A percentile compares a stretch with the other conserved stretches of the same genome.
These are phyloP conservation scores for Pezicula carpinea DNA, from an alignment of 2,329 filamentous ascomycete species.

Conservation along the genomic window DNA sequence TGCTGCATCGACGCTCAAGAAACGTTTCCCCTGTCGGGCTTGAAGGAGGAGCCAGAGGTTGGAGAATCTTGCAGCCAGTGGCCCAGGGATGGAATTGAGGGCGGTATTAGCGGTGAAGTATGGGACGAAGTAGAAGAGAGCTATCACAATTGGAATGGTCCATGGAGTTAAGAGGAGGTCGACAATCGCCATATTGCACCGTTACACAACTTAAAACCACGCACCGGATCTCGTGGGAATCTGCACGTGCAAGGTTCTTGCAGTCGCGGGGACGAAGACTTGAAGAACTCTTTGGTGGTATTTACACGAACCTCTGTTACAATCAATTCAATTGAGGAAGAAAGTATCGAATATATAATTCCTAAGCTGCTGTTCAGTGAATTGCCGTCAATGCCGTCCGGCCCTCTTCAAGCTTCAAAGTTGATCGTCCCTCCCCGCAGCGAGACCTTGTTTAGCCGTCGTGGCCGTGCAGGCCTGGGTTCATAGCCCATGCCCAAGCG, in stretches of 20 bases:
- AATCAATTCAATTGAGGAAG: too few species aligned
- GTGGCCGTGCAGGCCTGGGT: too few species aligned
- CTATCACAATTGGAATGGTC: slow-evolving; percentile 40
- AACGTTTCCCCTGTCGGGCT: slow-evolving; percentile 61
- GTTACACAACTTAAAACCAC: background rate
- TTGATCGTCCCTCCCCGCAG: too few species aligned
- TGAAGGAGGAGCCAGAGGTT: slow-evolving; percentile 76
- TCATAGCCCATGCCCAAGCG: too few species aligned
- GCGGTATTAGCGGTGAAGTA: slow-evolving; percentile 26
- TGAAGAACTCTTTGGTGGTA: too few species aligned
- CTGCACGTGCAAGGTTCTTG: background rate
- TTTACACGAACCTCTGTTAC: too few species aligned
- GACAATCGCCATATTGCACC: slow-evolving; percentile 27
- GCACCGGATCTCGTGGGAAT: background rate
- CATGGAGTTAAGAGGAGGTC: slow-evolving; percentile 41
- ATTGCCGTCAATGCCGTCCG: too few species aligned
- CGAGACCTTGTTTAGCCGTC: too few species aligned
- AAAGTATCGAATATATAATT: too few species aligned
- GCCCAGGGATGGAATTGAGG: slow-evolving; percentile 40
- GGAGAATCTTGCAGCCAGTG: slow-evolving; percentile 57
- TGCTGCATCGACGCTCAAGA: slow-evolving; percentile 56
- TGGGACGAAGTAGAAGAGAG: slow-evolving; percentile 30
- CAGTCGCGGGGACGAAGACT: background rate
- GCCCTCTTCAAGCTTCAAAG: too few species aligned
- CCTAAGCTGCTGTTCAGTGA: too few species aligned